These are phyloP conservation scores for Didymella sp. DNA, from an alignment of 2,329 filamentous ascomycete species.

Conservation along the genomic window DNA sequence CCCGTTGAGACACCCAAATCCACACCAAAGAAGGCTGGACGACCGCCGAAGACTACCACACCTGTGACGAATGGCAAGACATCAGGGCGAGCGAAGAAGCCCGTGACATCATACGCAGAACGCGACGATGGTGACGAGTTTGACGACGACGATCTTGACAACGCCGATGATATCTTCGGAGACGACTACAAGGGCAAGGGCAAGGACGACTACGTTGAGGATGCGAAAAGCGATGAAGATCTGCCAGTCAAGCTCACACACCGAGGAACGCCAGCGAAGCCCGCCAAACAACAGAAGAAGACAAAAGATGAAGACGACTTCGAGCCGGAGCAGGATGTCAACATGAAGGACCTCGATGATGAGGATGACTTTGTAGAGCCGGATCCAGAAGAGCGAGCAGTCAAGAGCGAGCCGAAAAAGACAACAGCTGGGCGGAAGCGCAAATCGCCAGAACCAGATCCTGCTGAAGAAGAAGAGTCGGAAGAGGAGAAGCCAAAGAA, in stretches of 20 bases:
- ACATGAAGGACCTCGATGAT: slow-evolving; percentile 60
- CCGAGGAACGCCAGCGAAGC: slow-evolving; percentile 47
- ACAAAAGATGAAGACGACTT: slow-evolving; percentile 51
- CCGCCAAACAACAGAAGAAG: slow-evolving; percentile 57
- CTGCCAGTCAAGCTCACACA: slow-evolving; percentile 41
- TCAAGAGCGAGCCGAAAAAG: slow-evolving; percentile 51
- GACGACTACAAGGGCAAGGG: slow-evolving; percentile 71
- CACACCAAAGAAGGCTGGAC: slow-evolving; percentile 45
- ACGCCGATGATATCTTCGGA: slow-evolving; percentile 83
- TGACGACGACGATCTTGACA: slow-evolving; percentile 57
- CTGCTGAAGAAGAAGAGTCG: slow-evolving; percentile 61
- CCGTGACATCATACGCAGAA: slow-evolving; percentile 53
- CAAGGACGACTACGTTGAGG: slow-evolving; percentile 74
- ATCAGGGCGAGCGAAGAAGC: slow-evolving; percentile 53
- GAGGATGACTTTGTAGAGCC: slow-evolving; percentile 56
- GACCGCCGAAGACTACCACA: slow-evolving; percentile 43
- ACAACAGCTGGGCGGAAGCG: slow-evolving; percentile 57
- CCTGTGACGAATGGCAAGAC: slow-evolving; percentile 46
- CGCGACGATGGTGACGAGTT: slow-evolving; percentile 69
- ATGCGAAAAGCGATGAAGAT: slow-evolving; percentile 41
- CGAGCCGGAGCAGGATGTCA: slow-evolving; percentile 56
- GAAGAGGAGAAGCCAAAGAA: slow-evolving; percentile 67
- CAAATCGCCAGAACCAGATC: slow-evolving; percentile 63
- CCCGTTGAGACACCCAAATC: slow-evolving; percentile 39
- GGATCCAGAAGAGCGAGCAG: slow-evolving; percentile 52